Conservation (phyloP, 768 basidiomycete genomes). For the Boletus sp. region DNA sequence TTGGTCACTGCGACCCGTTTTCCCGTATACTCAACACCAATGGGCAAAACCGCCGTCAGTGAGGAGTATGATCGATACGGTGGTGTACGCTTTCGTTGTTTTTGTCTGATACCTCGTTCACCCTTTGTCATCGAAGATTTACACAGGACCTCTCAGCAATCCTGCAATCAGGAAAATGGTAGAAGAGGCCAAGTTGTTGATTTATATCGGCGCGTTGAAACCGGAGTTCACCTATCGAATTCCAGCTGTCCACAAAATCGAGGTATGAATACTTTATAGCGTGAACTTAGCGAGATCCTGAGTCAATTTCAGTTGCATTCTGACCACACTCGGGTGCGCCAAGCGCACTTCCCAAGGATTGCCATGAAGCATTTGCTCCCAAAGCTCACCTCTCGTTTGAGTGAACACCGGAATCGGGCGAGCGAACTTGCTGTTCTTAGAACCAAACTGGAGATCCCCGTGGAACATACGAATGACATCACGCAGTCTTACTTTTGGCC, state of each 20-base stretch:
- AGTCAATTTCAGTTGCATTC: slow-evolving; percentile 63
- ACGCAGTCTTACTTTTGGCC: slow-evolving; percentile 87
- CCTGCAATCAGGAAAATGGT: slow-evolving; percentile 68
- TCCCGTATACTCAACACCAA: slow-evolving; percentile 72
- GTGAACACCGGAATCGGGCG: slow-evolving; percentile 39
- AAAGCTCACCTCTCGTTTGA: slow-evolving; percentile 58
- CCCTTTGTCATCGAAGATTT: slow-evolving; percentile 47
- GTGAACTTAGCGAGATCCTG: background rate
- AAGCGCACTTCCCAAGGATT: slow-evolving; percentile 59
- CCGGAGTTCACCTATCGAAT: slow-evolving; percentile 85
- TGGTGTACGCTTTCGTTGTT: slow-evolving; percentile 53
- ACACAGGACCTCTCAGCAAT: slow-evolving; percentile 68
- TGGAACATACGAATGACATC: slow-evolving; percentile 54
- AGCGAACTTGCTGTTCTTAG: slow-evolving; percentile 46
- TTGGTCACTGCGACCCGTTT: slow-evolving; percentile 64
- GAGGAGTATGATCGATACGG: slow-evolving; percentile 75
- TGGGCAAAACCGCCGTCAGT: slow-evolving; percentile 78
- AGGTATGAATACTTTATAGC: slow-evolving; percentile 41
- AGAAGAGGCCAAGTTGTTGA: slow-evolving; percentile 70
- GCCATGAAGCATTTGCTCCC: slow-evolving; percentile 78
- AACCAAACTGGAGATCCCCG: slow-evolving; percentile 41
- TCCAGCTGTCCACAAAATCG: slow-evolving; percentile 55
- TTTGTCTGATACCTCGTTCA: background rate
- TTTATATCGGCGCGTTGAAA: slow-evolving; percentile 68
- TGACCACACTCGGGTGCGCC: slow-evolving; percentile 62